These are phyloP conservation scores for Solanum microdontum DNA, from an alignment of 257 asterid species.

Conservation along the genomic window DNA sequence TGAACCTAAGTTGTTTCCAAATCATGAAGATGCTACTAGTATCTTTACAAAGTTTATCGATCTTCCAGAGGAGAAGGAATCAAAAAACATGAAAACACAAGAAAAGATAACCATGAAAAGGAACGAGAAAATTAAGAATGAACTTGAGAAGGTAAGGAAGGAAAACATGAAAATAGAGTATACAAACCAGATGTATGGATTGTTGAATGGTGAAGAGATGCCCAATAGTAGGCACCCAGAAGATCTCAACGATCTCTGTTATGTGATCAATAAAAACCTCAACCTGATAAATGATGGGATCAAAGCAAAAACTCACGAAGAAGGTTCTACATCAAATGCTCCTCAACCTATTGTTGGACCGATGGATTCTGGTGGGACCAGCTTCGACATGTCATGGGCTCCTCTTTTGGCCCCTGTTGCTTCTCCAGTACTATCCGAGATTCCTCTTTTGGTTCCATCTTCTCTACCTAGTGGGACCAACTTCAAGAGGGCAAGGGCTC, in stretches of 20 bases:
- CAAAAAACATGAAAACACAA: background rate
- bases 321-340: background rate
- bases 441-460: too few relatives aligned
- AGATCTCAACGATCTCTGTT: background rate
- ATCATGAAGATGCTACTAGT: background rate
- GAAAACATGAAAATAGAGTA: background rate
- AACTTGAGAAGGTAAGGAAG: background rate
- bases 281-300: background rate
- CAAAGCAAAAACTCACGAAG: background rate
- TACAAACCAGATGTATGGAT: background rate
- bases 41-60: background rate
- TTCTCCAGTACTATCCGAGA: too few relatives aligned
- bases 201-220: background rate
- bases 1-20: background rate
- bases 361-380: background rate
- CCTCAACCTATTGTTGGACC: too few relatives aligned
- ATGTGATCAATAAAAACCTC: background rate
- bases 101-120: background rate
- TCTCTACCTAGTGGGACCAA: too few relatives aligned
- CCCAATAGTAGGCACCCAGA: too few relatives aligned
- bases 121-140: background rate
- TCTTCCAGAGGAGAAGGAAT: background rate
- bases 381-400: background rate
- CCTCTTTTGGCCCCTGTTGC: background rate
- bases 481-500: too few relatives aligned